These are phyloP conservation scores for Capsicum baccatum DNA, from an alignment of 257 asterid genomes.

Conservation along the genomic window DNA sequence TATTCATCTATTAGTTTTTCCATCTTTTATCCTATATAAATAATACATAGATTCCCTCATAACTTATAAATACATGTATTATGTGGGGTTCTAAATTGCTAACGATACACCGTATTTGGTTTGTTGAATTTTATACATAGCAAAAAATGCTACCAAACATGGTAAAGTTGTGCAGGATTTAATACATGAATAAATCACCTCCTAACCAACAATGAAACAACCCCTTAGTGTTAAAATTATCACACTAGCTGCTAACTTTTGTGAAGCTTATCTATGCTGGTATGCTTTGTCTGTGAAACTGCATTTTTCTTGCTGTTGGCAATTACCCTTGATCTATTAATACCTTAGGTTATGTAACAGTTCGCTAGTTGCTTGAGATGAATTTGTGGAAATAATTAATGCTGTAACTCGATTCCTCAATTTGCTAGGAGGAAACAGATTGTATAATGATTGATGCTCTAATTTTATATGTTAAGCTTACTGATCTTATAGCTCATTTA, in stretches of 20 bases:
- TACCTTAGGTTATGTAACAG: neutral
- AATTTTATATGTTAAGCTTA: neutral
- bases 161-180: neutral
- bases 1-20: neutral
- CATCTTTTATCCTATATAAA: neutral
- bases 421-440: neutral
- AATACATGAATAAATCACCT: neutral
- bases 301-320: neutral
- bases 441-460: neutral
- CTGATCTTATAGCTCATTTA: neutral
- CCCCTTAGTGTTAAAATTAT: neutral
- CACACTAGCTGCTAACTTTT: neutral
- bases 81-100: neutral
- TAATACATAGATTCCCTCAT: neutral
- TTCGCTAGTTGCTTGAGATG: constrained; percentile 15
- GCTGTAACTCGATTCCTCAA: constrained; percentile 8
- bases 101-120: neutral
- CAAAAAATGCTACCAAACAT: too few species aligned
- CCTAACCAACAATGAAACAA: neutral
- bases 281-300: neutral
- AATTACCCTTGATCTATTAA: constrained; percentile 11
- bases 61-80: constrained; percentile 7
- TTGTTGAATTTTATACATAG: too few species aligned
- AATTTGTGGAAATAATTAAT: neutral
- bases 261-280: neutral